These are phyloP conservation scores for Funneliformis mosseae DNA, from an alignment of 192 early-diverging fungal species.

Conservation along the genomic window DNA sequence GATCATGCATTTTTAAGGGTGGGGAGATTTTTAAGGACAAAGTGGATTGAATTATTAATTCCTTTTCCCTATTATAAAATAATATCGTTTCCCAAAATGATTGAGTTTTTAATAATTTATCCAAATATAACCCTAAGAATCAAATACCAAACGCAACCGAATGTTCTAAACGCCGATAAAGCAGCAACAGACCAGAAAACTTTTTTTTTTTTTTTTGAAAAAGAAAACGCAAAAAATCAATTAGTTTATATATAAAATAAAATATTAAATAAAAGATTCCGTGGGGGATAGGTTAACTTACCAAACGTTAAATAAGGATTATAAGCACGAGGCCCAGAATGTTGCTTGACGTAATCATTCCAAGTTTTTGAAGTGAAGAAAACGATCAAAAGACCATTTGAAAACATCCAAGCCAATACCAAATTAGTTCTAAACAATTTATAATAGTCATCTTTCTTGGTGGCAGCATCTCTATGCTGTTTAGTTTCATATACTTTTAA, in stretches of 20 bases:
- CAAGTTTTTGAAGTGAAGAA: conserved; percentile 60
- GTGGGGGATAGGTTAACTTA: neutral
- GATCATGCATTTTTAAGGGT: no score
- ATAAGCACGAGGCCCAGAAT: conserved; percentile 1
- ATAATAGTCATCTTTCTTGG: conserved; percentile 90
- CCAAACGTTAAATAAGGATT: conserved; percentile 20
- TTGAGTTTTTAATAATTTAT: conserved; percentile 32
- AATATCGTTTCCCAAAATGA: no score
- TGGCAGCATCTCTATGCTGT: conserved; percentile 71
- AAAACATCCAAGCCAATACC: conserved; percentile 85
- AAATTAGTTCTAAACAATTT: conserved; percentile 82
- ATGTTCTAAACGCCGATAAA: conserved; percentile 71
- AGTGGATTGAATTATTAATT: no score
- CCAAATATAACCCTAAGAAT: conserved; percentile 63
- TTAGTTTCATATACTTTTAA: conserved; percentile 47
- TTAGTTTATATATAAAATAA: conserved; percentile 43
- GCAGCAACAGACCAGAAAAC: conserved; percentile 87
- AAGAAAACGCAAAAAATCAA: conserved; percentile 64
- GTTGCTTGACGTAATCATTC: conserved; percentile 29
- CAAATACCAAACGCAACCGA: conserved; percentile 74
- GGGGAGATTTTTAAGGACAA: no score
- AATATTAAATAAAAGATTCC: no score
- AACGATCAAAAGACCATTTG: conserved; percentile 75
- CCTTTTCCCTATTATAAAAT: no score
- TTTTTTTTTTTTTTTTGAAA: conserved; percentile 45